Base-by-base conservation (phyloP, 257 asterid species). In the Paulownia fortunei region DNA sequence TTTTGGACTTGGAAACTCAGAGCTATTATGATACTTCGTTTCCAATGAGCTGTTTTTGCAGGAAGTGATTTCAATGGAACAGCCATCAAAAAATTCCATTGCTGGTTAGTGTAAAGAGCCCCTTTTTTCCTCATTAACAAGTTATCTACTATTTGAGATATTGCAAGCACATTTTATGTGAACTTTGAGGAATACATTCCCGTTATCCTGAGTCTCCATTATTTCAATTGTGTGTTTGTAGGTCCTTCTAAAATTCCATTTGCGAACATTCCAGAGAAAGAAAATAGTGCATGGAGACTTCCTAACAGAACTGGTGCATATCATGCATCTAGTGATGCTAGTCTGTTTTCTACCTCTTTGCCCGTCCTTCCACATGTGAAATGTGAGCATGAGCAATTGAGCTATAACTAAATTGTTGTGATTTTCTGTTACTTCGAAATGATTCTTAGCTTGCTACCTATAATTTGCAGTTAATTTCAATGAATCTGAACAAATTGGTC, bases 321-420 rank as follows among this genome's bases (percentile, higher is more conserved):
- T 82, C 89, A 85, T 34, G 80, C 91, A 0, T 89, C 96, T 77
- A 87, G 77, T 58, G 98, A 95, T 86, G 97, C 89, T 76, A 92
- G 92, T 87, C 82, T 95, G 82, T 95, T 95, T 85, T 90, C 99
- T 32, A 81, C 97, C 85, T 95, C 99, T 2, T 74, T 93, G 78
- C 98, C 99, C 21, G 91, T 89, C 79, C 87, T 91, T 72, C 89
- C 89, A 8, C 92, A 91, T 69, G 83, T 73, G 76, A 89, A 93
- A 72, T 49, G 99, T 95, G 84, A 82, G 98, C 56, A 18, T 46
- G 26, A 67, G 5, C 52, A 13, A 30, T 71, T 78, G 23, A 58
- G 65, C 67, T 60, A 58, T 62, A 26, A 6, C 36, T 49, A 41
- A 32, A 27, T 46, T 69, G 56, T 75, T 51, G 8, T 47, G 6